Evolutionary conservation across 2,329 filamentous ascomycete genomes (phyloP).

Genomic region (Stylonectria norvegica): DNA sequence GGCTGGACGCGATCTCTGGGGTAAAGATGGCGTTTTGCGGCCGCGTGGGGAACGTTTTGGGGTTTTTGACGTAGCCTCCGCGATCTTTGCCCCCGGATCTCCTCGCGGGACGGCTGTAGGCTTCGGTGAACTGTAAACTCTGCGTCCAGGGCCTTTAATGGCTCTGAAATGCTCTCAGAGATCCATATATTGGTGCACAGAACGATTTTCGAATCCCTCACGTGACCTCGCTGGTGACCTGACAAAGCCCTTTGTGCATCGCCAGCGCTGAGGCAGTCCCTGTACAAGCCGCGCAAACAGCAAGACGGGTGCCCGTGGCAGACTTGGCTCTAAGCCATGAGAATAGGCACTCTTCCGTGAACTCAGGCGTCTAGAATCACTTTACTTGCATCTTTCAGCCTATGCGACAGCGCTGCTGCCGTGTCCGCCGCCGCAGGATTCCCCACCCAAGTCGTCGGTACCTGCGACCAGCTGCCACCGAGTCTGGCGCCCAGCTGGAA

Average conservation of each 20-base stretch:
- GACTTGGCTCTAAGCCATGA: slow-evolving; percentile 2
- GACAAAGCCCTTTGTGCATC: slow-evolving; percentile 17
- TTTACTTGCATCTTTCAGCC: not conserved
- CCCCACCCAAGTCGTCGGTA: slow-evolving; percentile 18
- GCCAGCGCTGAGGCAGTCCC: slow-evolving; percentile 14
- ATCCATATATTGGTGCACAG: no score
- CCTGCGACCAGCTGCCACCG: slow-evolving; percentile 17
- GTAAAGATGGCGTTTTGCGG: no score
- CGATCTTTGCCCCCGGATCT: no score
- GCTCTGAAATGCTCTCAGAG: no score
- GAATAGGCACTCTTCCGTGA: slow-evolving; percentile 4
- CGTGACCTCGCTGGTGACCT: not conserved
- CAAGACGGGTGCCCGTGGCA: slow-evolving; percentile 8
- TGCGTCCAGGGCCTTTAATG: no score
- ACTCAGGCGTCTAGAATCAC: not conserved
- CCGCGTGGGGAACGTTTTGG: no score
- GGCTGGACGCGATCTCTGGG: no score
- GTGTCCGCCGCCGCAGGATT: slow-evolving; percentile 9
- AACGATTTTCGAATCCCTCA: no score
- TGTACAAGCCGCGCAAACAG: slow-evolving; percentile 17
- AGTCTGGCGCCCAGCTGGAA: slow-evolving; percentile 20
- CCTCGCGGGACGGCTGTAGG: no score
- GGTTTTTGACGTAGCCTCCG: no score
- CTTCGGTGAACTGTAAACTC: no score
- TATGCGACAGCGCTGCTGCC: slow-evolving; percentile 4